These are phyloP conservation scores for Dalbergia cochinchinensis DNA, from an alignment of 306 rosid genomes.

Conservation along the genomic window DNA sequence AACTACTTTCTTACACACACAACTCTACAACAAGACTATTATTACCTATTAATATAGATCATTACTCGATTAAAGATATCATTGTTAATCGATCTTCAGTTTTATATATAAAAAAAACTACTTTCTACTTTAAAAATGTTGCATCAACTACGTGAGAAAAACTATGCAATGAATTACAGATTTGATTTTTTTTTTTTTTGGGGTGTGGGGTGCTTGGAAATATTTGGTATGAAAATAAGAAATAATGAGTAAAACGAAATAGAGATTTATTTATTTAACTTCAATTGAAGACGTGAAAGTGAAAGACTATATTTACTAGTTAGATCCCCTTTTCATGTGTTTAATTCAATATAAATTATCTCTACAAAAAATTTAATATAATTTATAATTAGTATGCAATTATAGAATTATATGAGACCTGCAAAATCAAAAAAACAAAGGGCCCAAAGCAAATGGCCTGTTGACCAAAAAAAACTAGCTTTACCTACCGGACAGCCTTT, in stretches of 20 bases:
- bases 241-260: too few species aligned
- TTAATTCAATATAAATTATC: background rate
- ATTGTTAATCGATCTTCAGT: too few species aligned
- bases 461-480: background rate
- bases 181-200: too few species aligned
- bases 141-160: too few species aligned
- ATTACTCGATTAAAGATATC: background rate
- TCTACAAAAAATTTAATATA: background rate
- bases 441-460: background rate
- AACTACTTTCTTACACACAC: background rate
- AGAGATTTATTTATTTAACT: too few species aligned
- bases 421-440: too few species aligned
- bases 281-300: too few species aligned
- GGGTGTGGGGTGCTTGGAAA: too few species aligned
- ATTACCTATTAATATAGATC: constrained; percentile 6
- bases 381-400: background rate
- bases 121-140: too few species aligned
- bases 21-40: background rate
- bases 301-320: background rate
- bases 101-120: too few species aligned
- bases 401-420: background rate
- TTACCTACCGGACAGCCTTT: background rate
- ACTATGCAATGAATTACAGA: too few species aligned
- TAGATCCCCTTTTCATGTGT: background rate
- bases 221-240: too few species aligned